These are phyloP conservation scores for Myrmaecium sp. DNA, from an alignment of 2,329 filamentous ascomycete genomes.

Conservation along the genomic window DNA sequence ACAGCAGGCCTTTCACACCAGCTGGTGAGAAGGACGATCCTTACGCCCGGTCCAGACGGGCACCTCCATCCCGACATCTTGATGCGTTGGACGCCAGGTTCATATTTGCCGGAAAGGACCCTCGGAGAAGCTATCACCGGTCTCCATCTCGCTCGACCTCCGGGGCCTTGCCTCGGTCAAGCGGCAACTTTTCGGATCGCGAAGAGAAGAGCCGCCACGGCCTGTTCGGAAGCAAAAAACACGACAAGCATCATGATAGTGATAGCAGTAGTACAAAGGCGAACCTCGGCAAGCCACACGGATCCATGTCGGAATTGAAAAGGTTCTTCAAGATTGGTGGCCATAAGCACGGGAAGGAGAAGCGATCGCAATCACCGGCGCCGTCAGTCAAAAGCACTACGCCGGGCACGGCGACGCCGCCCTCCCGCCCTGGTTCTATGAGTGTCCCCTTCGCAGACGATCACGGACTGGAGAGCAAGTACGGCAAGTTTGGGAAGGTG, in stretches of 20 bases:
- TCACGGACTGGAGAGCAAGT: slow-evolving; percentile 76
- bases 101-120: slow-evolving; percentile 63
- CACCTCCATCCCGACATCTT: slow-evolving; percentile 48
- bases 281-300: slow-evolving; percentile 26
- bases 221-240: slow-evolving; percentile 36
- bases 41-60: slow-evolving; percentile 67
- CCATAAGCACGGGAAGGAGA: slow-evolving; percentile 41
- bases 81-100: slow-evolving; percentile 64
- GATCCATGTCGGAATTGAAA: slow-evolving; percentile 88
- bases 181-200: slow-evolving; percentile 18
- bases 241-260: slow-evolving; percentile 30
- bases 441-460: slow-evolving; percentile 81
- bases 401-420: slow-evolving; percentile 21
- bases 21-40: slow-evolving; percentile 68
- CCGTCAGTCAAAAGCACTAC: slow-evolving; percentile 34
- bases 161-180: slow-evolving; percentile 27
- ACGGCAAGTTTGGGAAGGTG: slow-evolving; percentile 89
- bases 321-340: slow-evolving; percentile 82
- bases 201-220: slow-evolving; percentile 34
- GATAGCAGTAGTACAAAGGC: slow-evolving; percentile 27
- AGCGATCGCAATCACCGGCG: slow-evolving; percentile 44
- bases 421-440: slow-evolving; percentile 9
- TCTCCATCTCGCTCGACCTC: slow-evolving; percentile 14
- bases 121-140: slow-evolving; percentile 36
- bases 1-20: slow-evolving; percentile 62